A percentile compares a stretch with the other conserved stretches of the same genome.
phyloP scores from a whole-genome alignment of 805 yeast genomes.

The Zygosaccharomyces lentus region DNA sequence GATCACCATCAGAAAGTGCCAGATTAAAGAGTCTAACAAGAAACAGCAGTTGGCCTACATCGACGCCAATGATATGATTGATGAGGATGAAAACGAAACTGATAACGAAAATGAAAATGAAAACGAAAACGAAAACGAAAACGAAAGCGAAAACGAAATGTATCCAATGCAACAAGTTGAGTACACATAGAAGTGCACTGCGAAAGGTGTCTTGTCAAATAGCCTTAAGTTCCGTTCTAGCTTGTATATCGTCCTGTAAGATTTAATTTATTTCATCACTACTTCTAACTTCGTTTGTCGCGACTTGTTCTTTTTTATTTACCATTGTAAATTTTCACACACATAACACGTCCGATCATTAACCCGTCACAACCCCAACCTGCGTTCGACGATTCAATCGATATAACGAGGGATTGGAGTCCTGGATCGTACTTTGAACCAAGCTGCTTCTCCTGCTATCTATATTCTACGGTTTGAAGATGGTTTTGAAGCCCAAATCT shows the following conservation, averaged over 20 bases:
- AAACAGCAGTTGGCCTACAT: slow-evolving; percentile 24
- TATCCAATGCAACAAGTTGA: background rate
- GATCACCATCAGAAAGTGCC: slow-evolving; percentile 40
- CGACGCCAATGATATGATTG: slow-evolving; percentile 28
- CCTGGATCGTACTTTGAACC: background rate
- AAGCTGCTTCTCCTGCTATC: slow-evolving; percentile 19
- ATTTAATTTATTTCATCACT: background rate
- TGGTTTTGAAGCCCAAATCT: slow-evolving; percentile 31
- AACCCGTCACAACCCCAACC: background rate
- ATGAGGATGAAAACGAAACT: slow-evolving; percentile 20
- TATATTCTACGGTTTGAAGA: slow-evolving; percentile 19
- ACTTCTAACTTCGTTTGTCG: background rate
- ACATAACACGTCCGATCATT: slow-evolving; percentile 2
- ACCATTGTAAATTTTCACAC: background rate
- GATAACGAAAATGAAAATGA: slow-evolving; percentile 20
- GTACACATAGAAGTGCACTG: background rate
- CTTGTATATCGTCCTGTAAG: background rate
- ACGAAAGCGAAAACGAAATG: slow-evolving; percentile 12
- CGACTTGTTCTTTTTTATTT: background rate
- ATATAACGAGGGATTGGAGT: background rate
- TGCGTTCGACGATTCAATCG: background rate
- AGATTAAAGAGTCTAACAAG: slow-evolving; percentile 35
- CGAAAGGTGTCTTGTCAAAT: too few species aligned
- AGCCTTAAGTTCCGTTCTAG: background rate
- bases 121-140: slow-evolving; percentile 6